Base-by-base conservation (phyloP, 2,329 filamentous ascomycete species). In the Aquanectria penicillioides region DNA sequence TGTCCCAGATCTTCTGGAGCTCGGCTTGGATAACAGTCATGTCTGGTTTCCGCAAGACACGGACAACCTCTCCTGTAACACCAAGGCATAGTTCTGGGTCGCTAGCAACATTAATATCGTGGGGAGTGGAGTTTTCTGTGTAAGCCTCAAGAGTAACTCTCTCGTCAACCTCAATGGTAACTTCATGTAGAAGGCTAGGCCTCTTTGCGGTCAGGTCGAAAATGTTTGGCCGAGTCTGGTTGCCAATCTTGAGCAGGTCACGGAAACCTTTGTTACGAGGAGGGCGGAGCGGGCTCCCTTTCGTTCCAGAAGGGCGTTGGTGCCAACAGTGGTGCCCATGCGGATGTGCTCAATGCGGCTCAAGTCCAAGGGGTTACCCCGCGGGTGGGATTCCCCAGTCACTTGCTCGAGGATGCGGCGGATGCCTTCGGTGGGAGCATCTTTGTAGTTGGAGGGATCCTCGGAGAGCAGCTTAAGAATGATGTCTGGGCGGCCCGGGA, bases 121-220 rank as follows among this genome's bases (percentile, higher is more conserved):
- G 23, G 13, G 37, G 50, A 1, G 46, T 82, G 69, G 33, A 77
- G 68, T 91, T 87, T 69, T 92, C 88, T 0, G 87, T 86, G 67
- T 90, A 92, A 68, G 90, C 88, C 73, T 97, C 93, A 11, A 97
- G 77, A 0, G 93, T 97, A 4, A 97, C 91, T 37, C 94, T 83
- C 81, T 97, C 93, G 61, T 95, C 90, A 44, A 97, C 83, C 78
- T 97, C 93, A n/a, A 97, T 81, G 0, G 97, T 92, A 38, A 81
- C 83, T 71, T 92, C 87, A 73, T 96, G 97, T 10, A 97, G 79
- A 10, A 95, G 90, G 65, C 95, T 92, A 0, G 93, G 93, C 72
- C 94, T 93, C 67, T 84, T 83, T 66, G 97, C 96, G n/a, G 90
- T 91, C 37, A 97, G 80, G 72, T 97, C 93, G 69, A 97, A 97